Conservation (phyloP, 2,329 filamentous ascomycete genomes). For the Fusarium fracticaudum region DNA sequence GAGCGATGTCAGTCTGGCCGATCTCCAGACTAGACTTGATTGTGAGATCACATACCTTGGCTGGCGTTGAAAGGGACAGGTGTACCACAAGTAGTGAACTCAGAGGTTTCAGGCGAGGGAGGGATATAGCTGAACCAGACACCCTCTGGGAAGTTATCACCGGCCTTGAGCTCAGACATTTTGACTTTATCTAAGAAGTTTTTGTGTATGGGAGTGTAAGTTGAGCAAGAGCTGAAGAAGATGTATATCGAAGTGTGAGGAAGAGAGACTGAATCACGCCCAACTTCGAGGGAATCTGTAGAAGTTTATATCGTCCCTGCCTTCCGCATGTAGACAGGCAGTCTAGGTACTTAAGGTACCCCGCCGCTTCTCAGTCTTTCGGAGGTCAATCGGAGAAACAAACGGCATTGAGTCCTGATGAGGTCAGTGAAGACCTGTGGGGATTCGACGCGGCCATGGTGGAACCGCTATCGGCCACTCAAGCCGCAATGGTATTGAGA, state of each 20-base stretch:
- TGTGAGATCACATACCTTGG: slow-evolving; percentile 62
- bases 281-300: slow-evolving; percentile 7
- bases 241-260: slow-evolving; percentile 3
- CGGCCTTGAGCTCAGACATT: slow-evolving; percentile 76
- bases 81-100: slow-evolving; percentile 79
- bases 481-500: slow-evolving; percentile 15
- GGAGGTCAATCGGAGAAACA: slow-evolving; percentile 39
- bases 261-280: neutral
- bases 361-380: slow-evolving; percentile 19
- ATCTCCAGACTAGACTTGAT: neutral
- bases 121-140: slow-evolving; percentile 88
- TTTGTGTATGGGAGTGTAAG: neutral
- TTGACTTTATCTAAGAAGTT: slow-evolving; percentile 15
- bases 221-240: neutral
- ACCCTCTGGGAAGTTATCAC: slow-evolving; percentile 83
- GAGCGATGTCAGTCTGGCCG: slow-evolving; percentile 2
- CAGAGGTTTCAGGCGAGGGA: slow-evolving; percentile 73
- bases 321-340: slow-evolving; percentile 4
- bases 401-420: slow-evolving; percentile 29
- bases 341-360: neutral
- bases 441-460: slow-evolving; percentile 30
- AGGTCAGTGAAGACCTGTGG: slow-evolving; percentile 41
- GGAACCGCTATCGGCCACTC: slow-evolving; percentile 30
- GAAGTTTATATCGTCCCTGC: slow-evolving; percentile 28
- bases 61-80: slow-evolving; percentile 82